These are phyloP conservation scores for Fusarium mundagurra DNA, from an alignment of 2,329 filamentous ascomycete genomes.

Conservation along the genomic window DNA sequence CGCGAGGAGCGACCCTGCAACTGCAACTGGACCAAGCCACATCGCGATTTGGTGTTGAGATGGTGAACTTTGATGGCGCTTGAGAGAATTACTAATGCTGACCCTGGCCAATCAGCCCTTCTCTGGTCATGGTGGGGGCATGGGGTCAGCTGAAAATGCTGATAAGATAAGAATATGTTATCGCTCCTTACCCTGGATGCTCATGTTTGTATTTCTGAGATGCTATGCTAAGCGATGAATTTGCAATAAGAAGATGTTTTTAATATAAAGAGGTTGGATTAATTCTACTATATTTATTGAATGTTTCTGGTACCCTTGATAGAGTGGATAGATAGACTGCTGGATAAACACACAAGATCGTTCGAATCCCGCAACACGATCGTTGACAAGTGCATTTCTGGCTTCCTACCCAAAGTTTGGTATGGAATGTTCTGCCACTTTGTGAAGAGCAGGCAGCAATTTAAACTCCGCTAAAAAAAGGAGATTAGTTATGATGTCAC, in stretches of 20 bases:
- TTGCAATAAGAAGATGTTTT: fast-evolving
- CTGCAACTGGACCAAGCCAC: not conserved
- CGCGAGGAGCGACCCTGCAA: not conserved
- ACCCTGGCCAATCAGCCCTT: not conserved
- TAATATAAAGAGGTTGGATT: fast-evolving
- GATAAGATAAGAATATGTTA: too few relatives aligned
- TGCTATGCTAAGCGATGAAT: too few relatives aligned
- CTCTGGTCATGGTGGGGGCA: too few relatives aligned
- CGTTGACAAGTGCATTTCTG: fast-evolving
- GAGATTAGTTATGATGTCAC: not conserved
- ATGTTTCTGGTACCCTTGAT: not conserved
- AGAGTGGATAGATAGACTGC: not conserved
- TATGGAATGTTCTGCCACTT: not conserved
- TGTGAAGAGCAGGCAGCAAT: not conserved
- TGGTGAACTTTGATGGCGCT: not conserved
- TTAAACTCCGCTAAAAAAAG: not conserved
- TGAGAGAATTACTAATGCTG: not conserved
- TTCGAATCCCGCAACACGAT: fast-evolving
- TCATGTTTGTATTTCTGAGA: too few relatives aligned
- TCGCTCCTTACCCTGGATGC: too few relatives aligned
- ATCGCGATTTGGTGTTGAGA: not conserved
- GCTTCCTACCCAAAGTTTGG: fast-evolving
- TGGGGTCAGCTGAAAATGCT: too few relatives aligned
- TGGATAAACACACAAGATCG: fast-evolving
- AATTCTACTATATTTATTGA: fast-evolving